Evolutionary conservation across 208 protist species (phyloP), one percentile per base, ranked within the genome.

Genomic region (Acanthamoeba lenticulata): DNA sequence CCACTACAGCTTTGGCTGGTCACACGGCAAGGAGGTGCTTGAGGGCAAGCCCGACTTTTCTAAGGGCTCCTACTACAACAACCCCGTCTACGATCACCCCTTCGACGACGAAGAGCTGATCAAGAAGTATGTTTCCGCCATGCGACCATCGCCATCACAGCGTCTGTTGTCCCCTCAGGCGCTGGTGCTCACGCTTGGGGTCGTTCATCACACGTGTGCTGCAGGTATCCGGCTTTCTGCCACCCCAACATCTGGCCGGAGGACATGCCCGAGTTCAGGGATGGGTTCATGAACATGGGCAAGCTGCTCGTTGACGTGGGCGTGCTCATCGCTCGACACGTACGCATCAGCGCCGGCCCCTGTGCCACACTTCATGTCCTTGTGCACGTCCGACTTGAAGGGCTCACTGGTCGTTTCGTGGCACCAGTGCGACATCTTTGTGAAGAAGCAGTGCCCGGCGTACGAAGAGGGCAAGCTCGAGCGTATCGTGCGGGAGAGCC

Each of bases 231-330:
- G 49, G 74, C 94, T 32, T 95, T 90, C 29, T 95, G 92, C 36
- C 77, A 83, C 17, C 94, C 95, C 65, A 97, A 97, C 94, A 94
- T 97, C 38, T 97, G 96, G 97, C 97, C 97, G 32, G 52, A 97
- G 83, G 79, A 96, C 44, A 52, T 97, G n/a, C 97, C 97, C 40
- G 74, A 95, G 55, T 36, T 97, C 13, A 55, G 94, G 60, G 6
- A 9, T 49, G 95, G 94, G 36, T 97, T 97, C 67, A 97, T 95
- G 94, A 65, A 95, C 29, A 65, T 97, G 38, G 97, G 96, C 44
- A 47, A 95, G 94, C 65, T 96, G 13, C 92, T 97, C 11, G 97
- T 97, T 2, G 69, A 93, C 45, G 95, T 96, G 52, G 95, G 95
- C 32, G 1, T 32, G 24, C 62, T 97, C 38, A 85, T 97, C 57